These are phyloP conservation scores for Debaryomycetaceae sp. DNA, from an alignment of 1,139 yeast species.

Conservation along the genomic window DNA sequence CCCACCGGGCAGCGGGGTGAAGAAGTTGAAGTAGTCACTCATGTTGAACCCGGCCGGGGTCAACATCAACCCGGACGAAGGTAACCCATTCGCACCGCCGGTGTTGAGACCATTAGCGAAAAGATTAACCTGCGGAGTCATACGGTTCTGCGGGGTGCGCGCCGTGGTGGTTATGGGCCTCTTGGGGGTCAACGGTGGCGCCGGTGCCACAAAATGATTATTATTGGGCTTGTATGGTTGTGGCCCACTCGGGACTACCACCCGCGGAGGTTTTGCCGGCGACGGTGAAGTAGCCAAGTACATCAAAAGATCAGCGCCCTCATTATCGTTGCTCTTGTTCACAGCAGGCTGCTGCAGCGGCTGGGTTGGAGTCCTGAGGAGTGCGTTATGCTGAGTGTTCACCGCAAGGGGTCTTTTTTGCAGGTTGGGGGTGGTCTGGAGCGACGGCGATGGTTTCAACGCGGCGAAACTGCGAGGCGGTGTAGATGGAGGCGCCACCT, in stretches of 20 bases:
- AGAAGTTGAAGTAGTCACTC: conserved; percentile 76
- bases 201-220: conserved; percentile 33
- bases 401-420: conserved; percentile 16
- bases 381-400: conserved; percentile 12
- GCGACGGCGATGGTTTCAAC: conserved; percentile 37
- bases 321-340: conserved; percentile 46
- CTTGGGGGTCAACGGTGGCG: conserved; percentile 46
- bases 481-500: conserved; percentile 24
- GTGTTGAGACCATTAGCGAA: conserved; percentile 15
- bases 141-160: conserved; percentile 41
- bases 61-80: conserved; percentile 40
- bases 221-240: conserved; percentile 6
- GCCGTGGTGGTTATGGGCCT: conserved; percentile 26
- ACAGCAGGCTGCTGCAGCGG: too few species aligned
- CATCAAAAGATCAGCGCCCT: conserved; percentile 80
- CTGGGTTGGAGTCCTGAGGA: conserved; percentile 35
- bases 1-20: conserved; percentile 69
- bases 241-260: too few species aligned
- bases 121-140: conserved; percentile 39
- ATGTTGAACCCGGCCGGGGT: conserved; percentile 76
- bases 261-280: conserved; percentile 48
- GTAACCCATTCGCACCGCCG: conserved; percentile 21
- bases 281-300: conserved; percentile 85
- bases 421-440: conserved; percentile 36
- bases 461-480: conserved; percentile 21